Conservation (phyloP, 768 basidiomycete species). For the Imleria badia region DNA sequence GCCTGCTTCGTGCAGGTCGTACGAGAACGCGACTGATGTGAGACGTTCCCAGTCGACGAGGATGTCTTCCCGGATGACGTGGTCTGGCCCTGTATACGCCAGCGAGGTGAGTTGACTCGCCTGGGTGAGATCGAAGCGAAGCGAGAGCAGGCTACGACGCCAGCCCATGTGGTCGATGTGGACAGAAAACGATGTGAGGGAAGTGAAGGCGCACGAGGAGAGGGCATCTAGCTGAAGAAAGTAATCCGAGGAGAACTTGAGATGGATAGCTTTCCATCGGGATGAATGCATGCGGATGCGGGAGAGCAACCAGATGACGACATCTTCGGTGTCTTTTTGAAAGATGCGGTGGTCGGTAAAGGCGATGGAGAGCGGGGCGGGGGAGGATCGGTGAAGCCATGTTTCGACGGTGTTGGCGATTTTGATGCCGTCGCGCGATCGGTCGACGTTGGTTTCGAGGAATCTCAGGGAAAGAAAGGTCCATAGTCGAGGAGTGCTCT, state of each 20-base stretch:
- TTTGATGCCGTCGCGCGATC: conserved; percentile 16
- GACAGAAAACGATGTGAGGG: conserved; percentile 22
- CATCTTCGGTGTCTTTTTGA: conserved; percentile 22
- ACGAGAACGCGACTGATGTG: conserved; percentile 25
- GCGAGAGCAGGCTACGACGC: conserved; percentile 21
- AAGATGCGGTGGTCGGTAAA: conserved; percentile 29
- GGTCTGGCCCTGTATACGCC: conserved; percentile 27
- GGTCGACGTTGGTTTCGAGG: conserved; percentile 21
- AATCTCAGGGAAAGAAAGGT: conserved; percentile 23
- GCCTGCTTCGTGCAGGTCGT: conserved; percentile 25
- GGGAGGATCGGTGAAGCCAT: conserved; percentile 24
- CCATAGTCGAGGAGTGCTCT: conserved; percentile 24
- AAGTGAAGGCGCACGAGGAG: conserved; percentile 21
- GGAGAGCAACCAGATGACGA: conserved; percentile 20
- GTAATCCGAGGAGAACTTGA: conserved; percentile 30
- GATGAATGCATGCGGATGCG: conserved; percentile 16
- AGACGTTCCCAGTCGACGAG: conserved; percentile 24
- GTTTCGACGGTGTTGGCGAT: conserved; percentile 18
- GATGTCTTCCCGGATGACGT: conserved; percentile 21
- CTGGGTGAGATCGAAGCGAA: conserved; percentile 19
- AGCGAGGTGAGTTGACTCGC: conserved; percentile 20
- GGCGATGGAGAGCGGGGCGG: conserved; percentile 22
- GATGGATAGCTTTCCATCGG: conserved; percentile 26
- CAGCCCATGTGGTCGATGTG: conserved; percentile 31
- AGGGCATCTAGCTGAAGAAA: conserved; percentile 17